Conservation (phyloP, 1,284 basidiomycete species). For the Trametes versicolor region DNA sequence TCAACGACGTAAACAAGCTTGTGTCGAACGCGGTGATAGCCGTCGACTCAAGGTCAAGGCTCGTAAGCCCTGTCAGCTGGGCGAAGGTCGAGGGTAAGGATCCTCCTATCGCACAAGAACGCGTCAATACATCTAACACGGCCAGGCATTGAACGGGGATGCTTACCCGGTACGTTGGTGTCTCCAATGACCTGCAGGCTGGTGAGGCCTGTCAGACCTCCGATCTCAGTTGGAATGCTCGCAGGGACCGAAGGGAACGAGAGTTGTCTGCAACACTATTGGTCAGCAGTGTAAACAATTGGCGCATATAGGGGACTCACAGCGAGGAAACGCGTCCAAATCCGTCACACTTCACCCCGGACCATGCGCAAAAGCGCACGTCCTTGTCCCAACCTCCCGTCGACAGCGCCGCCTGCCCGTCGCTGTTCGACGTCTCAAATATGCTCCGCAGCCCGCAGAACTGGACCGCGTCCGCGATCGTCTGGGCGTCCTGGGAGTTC, state of each 20-base stretch:
- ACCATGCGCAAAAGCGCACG: constrained; percentile 58
- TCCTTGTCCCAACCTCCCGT: constrained; percentile 60
- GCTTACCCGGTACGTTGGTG: constrained; percentile 51
- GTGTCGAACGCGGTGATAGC: constrained; percentile 52
- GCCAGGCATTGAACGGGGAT: background rate
- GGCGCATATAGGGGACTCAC: constrained; percentile 45
- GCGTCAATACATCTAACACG: background rate
- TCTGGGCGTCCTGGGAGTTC: constrained; percentile 46
- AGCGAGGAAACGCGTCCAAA: constrained; percentile 53
- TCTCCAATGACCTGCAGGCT: constrained; percentile 55
- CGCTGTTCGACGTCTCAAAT: constrained; percentile 53
- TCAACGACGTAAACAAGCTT: constrained; percentile 47
- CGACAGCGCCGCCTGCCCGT: constrained; percentile 51
- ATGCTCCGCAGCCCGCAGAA: constrained; percentile 62
- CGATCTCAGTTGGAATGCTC: constrained; percentile 54
- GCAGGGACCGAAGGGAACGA: constrained; percentile 59
- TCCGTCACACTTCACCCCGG: constrained; percentile 55
- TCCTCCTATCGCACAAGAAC: constrained; percentile 46
- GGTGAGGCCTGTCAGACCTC: constrained; percentile 52
- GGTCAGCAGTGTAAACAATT: background rate
- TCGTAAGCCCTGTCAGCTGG: constrained; percentile 50
- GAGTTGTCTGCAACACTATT: constrained; percentile 47
- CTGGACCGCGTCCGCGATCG: constrained; percentile 51
- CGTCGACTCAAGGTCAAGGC: constrained; percentile 58
- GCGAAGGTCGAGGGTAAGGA: constrained; percentile 50